Evolutionary conservation across 495 filamentous ascomycete genomes (phyloP), one percentile per base, ranked within the genome.

Genomic region (Penicillium argentinense): DNA sequence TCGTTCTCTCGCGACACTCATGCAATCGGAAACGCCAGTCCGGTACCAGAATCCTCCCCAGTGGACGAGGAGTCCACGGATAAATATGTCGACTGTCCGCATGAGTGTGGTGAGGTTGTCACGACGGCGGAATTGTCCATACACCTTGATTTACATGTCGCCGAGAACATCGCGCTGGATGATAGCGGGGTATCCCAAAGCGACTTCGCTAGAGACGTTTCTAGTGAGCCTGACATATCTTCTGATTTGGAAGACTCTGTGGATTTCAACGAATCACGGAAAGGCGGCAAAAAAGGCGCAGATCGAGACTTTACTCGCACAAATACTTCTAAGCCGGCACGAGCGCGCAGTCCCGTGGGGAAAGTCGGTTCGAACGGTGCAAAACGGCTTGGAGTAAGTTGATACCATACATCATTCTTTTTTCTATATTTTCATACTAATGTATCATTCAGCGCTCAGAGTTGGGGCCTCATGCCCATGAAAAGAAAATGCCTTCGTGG

Each of bases 401-500:
- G 8, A 16, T 16, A 19, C 16, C 8, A 7, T 16, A 0, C 9
- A 33, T 14, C 32, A 2, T 28, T 37, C 2, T 2, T 37, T 17
- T 9, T 17, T n/a, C 23, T 9, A 19, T n/a, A 7, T 49, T 56
- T 46, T 60, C 17, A 28, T 44, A 41, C 68, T 75, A 53, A 66
- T 40, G 58, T 8, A 47, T 43, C 5, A 46, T 47, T 19, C 51
- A 66, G 66, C 60, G 59, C 47, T 46, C 67, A 11, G 88, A 97
- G 56, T 75, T 98, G 26, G 93, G 93, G 1, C 88, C 85, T 9
- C 82, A 93, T 71, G 88, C 90, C 5, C 79, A 89, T 59, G 93
- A 98, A 63, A 83, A 86, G 27, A 78, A 80, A 49, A 98, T 98
- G 93, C 93, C 93, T 1, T 70, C 71, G 8, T 87, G 86, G 83